Evolutionary conservation across 1,284 basidiomycete genomes (phyloP).

Genomic region (Exobasidium cylindrosporum): DNA sequence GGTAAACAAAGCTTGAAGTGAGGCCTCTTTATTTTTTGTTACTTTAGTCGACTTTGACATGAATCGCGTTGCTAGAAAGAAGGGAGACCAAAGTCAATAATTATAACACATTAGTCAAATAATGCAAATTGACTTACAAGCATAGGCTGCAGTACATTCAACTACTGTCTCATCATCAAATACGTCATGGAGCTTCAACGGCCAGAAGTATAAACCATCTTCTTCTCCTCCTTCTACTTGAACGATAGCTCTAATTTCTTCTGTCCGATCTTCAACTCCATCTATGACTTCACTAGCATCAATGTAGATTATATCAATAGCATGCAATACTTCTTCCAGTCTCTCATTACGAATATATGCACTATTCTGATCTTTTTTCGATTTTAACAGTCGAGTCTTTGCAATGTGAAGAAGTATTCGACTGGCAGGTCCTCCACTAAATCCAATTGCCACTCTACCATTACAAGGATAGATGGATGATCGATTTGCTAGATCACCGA

Average conservation of each 20-base stretch:
- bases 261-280: conserved; percentile 20
- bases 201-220: conserved; percentile 25
- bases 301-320: conserved; percentile 41
- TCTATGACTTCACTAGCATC: conserved; percentile 28
- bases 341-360: conserved; percentile 11
- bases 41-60: conserved; percentile 12
- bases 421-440: conserved; percentile 20
- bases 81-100: too few relatives aligned
- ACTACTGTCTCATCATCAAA: conserved; percentile 16
- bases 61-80: neutral
- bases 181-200: conserved; percentile 31
- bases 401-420: conserved; percentile 18
- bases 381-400: neutral
- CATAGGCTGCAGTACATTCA: conserved; percentile 9
- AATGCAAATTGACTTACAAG: neutral
- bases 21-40: conserved; percentile 6
- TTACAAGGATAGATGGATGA: neutral
- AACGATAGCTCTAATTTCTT: conserved; percentile 24
- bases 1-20: conserved; percentile 23
- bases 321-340: conserved; percentile 30
- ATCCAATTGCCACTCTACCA: conserved; percentile 21
- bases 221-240: conserved; percentile 25
- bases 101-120: too few relatives aligned
- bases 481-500: neutral
- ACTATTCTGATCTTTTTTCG: neutral